Percentiles rank a stretch among this genome's conserved stretches.
Evolutionary conservation across 257 asterid species (phyloP).

Genomic region (Solanum pinnatisectum): DNA sequence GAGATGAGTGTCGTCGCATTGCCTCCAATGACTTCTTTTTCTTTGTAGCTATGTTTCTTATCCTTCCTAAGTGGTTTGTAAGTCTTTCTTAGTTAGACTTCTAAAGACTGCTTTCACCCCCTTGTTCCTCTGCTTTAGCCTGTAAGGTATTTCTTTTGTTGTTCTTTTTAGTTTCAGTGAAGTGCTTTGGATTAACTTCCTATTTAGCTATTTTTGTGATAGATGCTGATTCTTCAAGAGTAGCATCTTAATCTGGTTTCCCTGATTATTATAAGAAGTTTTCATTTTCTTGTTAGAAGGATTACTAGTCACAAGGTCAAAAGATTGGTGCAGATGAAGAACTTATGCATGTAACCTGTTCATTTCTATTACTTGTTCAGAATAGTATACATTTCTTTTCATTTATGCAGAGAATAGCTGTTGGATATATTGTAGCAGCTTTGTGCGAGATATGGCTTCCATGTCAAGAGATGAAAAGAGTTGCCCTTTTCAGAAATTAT

Average conservation of each 20-base stretch:
- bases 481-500: conserved; percentile 20
- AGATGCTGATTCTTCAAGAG: not conserved
- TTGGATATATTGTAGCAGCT: conserved; percentile 68
- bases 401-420: conserved; percentile 64
- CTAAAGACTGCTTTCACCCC: not conserved
- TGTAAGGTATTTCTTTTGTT: not conserved
- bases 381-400: not conserved
- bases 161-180: not conserved
- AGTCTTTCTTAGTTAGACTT: not conserved
- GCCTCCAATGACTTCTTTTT: not conserved
- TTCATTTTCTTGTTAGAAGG: not conserved
- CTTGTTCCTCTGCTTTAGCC: not conserved
- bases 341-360: not conserved
- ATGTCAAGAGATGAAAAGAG: conserved; percentile 32
- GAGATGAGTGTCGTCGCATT: not conserved
- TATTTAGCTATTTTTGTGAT: not conserved
- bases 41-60: not conserved
- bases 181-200: not conserved
- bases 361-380: not conserved
- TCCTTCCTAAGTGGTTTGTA: not conserved
- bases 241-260: not conserved
- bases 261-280: not conserved
- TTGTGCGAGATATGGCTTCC: conserved; percentile 87
- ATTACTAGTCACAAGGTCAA: not conserved
- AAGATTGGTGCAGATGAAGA: not conserved